phyloP scores from a whole-genome alignment of 2,329 filamentous ascomycete genomes.

The Talaromyces sp. region DNA sequence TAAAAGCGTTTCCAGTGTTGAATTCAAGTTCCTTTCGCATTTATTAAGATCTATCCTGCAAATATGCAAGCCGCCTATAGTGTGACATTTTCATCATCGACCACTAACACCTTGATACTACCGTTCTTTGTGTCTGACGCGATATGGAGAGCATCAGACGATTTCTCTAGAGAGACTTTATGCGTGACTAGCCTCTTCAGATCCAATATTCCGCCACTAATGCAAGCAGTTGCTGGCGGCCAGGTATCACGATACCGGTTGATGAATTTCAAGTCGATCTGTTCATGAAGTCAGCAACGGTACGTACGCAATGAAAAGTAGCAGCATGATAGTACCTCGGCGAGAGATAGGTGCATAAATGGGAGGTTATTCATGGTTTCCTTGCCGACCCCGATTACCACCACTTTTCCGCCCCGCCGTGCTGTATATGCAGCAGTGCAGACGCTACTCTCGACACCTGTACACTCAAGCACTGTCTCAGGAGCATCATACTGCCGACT shows the following conservation, averaged over 20 bases:
- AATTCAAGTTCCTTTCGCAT: neutral
- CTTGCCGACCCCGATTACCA: constrained; percentile 62
- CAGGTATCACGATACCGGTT: constrained; percentile 68
- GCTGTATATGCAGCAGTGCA: constrained; percentile 55
- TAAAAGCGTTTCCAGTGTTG: neutral
- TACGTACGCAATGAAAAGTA: neutral
- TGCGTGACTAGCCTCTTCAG: constrained; percentile 61
- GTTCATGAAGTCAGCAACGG: neutral
- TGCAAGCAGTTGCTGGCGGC: constrained; percentile 59
- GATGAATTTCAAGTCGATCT: constrained; percentile 67
- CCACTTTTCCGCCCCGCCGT: constrained; percentile 55
- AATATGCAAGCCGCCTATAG: neutral
- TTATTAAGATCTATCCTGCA: neutral
- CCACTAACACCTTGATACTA: constrained; percentile 59
- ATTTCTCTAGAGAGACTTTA: constrained; percentile 58
- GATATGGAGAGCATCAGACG: constrained; percentile 54
- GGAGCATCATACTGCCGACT: constrained; percentile 54
- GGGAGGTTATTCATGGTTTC: constrained; percentile 61
- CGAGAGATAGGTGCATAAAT: constrained; percentile 62
- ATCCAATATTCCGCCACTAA: constrained; percentile 58
- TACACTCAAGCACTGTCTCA: constrained; percentile 60
- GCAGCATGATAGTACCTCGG: constrained; percentile 38
- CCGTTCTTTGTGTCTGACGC: constrained; percentile 49
- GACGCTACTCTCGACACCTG: constrained; percentile 61
- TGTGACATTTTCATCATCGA: constrained; percentile 43